A percentile compares a stretch with the other conserved stretches of the same genome.
These are phyloP conservation scores for Nidularia pulvinata DNA, from an alignment of 768 basidiomycete genomes.

Conservation along the genomic window DNA sequence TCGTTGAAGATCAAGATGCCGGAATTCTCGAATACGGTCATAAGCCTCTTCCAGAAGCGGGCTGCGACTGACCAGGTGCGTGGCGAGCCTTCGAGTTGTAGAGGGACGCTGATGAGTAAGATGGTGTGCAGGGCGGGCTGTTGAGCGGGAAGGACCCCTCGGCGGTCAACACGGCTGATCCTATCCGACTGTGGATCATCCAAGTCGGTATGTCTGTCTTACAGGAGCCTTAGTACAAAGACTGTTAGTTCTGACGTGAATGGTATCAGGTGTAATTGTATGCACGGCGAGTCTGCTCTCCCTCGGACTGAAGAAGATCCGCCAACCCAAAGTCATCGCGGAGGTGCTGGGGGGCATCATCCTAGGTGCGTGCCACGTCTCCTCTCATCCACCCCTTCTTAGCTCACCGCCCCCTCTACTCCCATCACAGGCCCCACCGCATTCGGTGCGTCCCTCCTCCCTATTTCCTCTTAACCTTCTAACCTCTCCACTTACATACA, in stretches of 20 bases:
- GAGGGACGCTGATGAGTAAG: neutral
- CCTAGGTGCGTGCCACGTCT: slow-evolving; percentile 45
- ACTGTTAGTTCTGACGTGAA: neutral
- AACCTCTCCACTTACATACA: too few relatives aligned
- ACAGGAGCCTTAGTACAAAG: neutral
- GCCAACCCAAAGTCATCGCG: slow-evolving; percentile 86
- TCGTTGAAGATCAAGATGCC: slow-evolving; percentile 21
- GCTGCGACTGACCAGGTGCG: slow-evolving; percentile 39
- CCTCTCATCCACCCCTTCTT: neutral
- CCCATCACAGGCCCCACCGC: slow-evolving; percentile 43
- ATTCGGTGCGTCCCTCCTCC: slow-evolving; percentile 19
- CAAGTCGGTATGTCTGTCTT: slow-evolving; percentile 60
- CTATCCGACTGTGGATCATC: slow-evolving; percentile 76
- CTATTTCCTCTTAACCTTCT: too few relatives aligned
- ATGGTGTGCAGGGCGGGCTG: slow-evolving; percentile 59
- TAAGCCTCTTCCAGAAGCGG: slow-evolving; percentile 33
- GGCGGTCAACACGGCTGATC: slow-evolving; percentile 62
- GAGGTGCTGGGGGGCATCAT: slow-evolving; percentile 89
- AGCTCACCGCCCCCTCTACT: neutral
- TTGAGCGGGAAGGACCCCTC: slow-evolving; percentile 77
- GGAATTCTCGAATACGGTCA: slow-evolving; percentile 33
- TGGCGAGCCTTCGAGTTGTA: neutral
- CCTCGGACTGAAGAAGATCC: slow-evolving; percentile 67
- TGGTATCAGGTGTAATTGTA: slow-evolving; percentile 75
- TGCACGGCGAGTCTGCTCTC: slow-evolving; percentile 76